Conservation (phyloP, 768 basidiomycete genomes). For the Panus rudis region DNA sequence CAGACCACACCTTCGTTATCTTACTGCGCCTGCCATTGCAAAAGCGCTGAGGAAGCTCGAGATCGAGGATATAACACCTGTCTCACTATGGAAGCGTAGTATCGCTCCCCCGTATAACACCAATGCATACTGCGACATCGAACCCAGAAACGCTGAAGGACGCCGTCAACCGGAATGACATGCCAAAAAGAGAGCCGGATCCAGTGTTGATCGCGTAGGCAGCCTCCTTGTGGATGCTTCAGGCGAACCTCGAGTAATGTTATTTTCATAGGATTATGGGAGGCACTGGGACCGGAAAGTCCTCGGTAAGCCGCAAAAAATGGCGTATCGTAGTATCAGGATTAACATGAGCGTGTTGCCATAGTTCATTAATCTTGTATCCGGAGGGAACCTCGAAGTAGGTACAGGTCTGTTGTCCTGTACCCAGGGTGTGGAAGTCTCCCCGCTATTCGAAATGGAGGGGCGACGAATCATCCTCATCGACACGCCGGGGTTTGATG, state of each 20-base stretch:
- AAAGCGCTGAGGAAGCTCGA: too few relatives aligned
- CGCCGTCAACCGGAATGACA: background rate
- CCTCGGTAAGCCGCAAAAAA: background rate
- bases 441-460: background rate
- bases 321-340: background rate
- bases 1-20: too few relatives aligned
- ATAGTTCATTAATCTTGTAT: slow-evolving; percentile 16
- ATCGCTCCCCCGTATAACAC: background rate
- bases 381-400: slow-evolving; percentile 8
- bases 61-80: too few relatives aligned
- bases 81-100: background rate
- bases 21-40: too few relatives aligned
- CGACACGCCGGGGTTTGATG: slow-evolving; percentile 16
- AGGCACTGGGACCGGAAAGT: background rate
- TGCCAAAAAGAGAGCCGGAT: background rate
- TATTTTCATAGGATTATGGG: background rate
- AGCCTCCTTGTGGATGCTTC: background rate
- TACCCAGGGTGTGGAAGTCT: slow-evolving; percentile 4
- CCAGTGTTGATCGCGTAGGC: background rate
- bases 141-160: background rate
- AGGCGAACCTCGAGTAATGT: background rate
- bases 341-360: background rate
- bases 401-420: slow-evolving; percentile 11
- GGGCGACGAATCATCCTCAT: slow-evolving; percentile 5
- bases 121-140: background rate